These are phyloP conservation scores for Backusella tarrabulga DNA, from an alignment of 192 early-diverging fungal genomes.

Conservation along the genomic window DNA sequence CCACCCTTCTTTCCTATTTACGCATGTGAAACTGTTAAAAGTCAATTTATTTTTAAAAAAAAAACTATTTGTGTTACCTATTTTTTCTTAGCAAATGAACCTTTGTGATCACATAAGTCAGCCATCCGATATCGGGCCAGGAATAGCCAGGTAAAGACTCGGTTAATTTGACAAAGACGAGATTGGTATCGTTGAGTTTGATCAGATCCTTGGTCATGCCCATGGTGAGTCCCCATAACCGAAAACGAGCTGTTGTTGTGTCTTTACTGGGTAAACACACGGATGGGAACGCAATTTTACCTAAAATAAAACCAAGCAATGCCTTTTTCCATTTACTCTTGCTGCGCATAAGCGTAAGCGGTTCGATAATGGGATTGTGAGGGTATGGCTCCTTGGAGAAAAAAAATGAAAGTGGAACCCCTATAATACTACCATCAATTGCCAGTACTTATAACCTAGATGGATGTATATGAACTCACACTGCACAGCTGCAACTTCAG, in stretches of 20 bases:
- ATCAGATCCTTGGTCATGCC: conserved; percentile 32
- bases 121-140: conserved; percentile 19
- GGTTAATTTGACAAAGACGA: conserved; percentile 11
- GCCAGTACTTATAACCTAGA: background rate
- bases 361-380: conserved; percentile 6
- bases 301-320: conserved; percentile 14
- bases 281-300: conserved; percentile 25
- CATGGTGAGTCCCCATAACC: conserved; percentile 33
- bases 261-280: conserved; percentile 20
- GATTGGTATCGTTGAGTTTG: conserved; percentile 4
- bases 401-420: conserved; percentile 32
- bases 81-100: background rate
- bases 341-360: background rate
- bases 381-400: conserved; percentile 2
- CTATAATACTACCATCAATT: background rate
- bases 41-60: background rate
- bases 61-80: background rate
- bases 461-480: conserved; percentile 16
- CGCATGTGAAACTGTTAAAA: background rate
- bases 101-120: background rate
- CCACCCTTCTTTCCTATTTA: conserved; percentile 3
- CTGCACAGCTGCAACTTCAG: conserved; percentile 33
- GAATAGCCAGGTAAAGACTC: conserved; percentile 14
- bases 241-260: background rate
- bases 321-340: background rate